Base-by-base conservation (phyloP, 2,329 filamentous ascomycete genomes). In the Dryadomyces quercus-mongolicae region DNA sequence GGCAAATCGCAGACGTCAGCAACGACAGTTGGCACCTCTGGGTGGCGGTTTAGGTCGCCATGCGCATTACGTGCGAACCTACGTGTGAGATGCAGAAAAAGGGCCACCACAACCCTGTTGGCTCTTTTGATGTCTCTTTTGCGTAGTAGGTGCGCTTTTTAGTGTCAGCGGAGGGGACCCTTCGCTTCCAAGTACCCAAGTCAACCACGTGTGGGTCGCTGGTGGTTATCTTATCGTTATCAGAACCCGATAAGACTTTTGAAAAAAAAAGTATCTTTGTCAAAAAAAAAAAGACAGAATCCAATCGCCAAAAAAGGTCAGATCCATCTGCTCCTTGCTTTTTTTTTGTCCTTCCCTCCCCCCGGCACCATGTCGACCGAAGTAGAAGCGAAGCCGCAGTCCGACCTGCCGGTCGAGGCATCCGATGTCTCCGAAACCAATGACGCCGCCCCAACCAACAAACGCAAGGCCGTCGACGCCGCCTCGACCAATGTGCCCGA, bases 401-500 rank as follows among this genome's bases (percentile, higher is more conserved):
- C 10, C 34, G 54, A 51, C 18, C 47, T 1, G 43, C n/a, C n/a
- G n/a, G n/a, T n/a, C n/a, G n/a, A n/a, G n/a, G n/a, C n/a, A n/a
- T n/a, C n/a, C n/a, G n/a, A n/a, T n/a, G n/a, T n/a, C n/a, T n/a
- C n/a, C n/a, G n/a, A n/a, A n/a, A n/a, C n/a, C n/a, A n/a, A 48
- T 13, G 42, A 25, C 31, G 51, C 62, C 43, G 64, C 66, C 31
- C 72, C 55, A 72, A 88, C 93, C 73, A 85, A 78, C 66, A 89
- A 94, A 73, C 85, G 87, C 68, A 93, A 92, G 70, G 55, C 49
- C 51, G 70, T 75, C 54, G 51, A 50, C 31, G 48, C 31, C 48
- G 54, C 53, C 25, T 31, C 25, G 25, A 8, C 25, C 25, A 31
- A 4, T 31, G 68, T 78, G 54, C 78, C 84, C 49, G 86, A 91